Evolutionary conservation across 148 eudicot species (phyloP).

Genomic region (Salicornia ramosissima): DNA sequence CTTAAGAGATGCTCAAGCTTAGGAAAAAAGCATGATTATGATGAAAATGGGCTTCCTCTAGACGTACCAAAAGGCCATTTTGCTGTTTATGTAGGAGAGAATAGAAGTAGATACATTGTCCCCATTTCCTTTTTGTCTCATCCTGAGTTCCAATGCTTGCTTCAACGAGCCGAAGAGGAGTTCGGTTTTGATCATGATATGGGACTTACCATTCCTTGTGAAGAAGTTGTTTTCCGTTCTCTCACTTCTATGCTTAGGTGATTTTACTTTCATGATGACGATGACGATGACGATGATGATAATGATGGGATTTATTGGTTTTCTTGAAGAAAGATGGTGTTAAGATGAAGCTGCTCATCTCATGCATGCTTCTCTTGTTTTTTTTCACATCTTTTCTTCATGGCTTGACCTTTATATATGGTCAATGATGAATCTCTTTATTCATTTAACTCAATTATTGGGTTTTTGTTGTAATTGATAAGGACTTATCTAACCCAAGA

Average conservation of each 20-base stretch:
- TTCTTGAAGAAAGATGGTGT: conserved; percentile 28
- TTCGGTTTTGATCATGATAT: conserved; percentile 78
- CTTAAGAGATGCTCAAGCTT: conserved; percentile 75
- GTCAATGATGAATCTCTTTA: conserved; percentile 18
- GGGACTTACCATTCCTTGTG: conserved; percentile 89
- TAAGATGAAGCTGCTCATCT: conserved; percentile 29
- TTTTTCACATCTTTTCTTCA: conserved; percentile 30
- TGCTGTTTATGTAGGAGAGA: conserved; percentile 75
- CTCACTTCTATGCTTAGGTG: conserved; percentile 69
- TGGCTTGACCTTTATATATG: conserved; percentile 23
- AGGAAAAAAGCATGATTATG: conserved; percentile 52
- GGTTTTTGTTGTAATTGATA: conserved; percentile 13
- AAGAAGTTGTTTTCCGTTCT: conserved; percentile 68
- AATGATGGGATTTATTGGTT: conserved; percentile 12
- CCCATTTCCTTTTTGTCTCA: conserved; percentile 67
- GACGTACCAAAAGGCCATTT: conserved; percentile 95
- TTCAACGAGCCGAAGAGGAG: conserved; percentile 73
- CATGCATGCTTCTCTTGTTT: conserved; percentile 30
- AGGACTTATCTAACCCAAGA: conserved; percentile 21
- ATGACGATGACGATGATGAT: background rate
- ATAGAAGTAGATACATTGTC: conserved; percentile 67
- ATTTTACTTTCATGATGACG: background rate
- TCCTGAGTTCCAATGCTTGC: conserved; percentile 71
- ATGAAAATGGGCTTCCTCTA: conserved; percentile 49
- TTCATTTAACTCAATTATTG: conserved; percentile 26